These are phyloP conservation scores for Chiua virens DNA, from an alignment of 768 basidiomycete genomes.

Conservation along the genomic window DNA sequence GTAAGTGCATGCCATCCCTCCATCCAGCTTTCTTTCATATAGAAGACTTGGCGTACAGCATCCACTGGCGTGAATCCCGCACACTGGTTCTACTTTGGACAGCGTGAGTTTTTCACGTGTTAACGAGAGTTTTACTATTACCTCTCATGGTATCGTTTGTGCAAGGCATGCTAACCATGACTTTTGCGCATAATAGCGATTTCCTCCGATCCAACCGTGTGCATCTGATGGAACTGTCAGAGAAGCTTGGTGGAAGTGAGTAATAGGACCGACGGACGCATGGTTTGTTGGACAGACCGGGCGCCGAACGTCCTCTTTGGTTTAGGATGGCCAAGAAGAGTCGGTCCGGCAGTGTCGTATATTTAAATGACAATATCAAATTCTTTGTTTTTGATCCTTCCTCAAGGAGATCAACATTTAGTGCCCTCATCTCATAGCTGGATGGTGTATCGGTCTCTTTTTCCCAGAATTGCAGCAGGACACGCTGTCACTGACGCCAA, in stretches of 20 bases:
- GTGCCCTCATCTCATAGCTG: too few relatives aligned
- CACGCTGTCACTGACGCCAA: too few relatives aligned
- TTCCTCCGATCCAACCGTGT: slow-evolving; percentile 34
- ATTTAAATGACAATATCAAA: slow-evolving; percentile 6
- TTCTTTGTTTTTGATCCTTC: not conserved
- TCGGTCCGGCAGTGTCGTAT: not conserved
- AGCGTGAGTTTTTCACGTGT: slow-evolving; percentile 33
- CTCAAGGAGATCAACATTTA: too few relatives aligned
- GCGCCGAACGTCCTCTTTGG: not conserved
- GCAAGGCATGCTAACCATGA: slow-evolving; percentile 2
- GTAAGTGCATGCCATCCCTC: slow-evolving; percentile 28
- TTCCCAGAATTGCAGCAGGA: too few relatives aligned
- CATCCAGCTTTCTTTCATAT: not conserved
- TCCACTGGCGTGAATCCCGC: slow-evolving; percentile 48
- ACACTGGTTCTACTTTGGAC: slow-evolving; percentile 47
- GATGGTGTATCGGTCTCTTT: too few relatives aligned
- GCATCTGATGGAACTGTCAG: slow-evolving; percentile 15
- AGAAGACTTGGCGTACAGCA: slow-evolving; percentile 24
- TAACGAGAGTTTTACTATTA: not conserved
- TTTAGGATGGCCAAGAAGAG: not conserved
- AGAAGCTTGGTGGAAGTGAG: slow-evolving; percentile 2
- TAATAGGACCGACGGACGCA: not conserved
- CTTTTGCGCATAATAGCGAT: slow-evolving; percentile 21
- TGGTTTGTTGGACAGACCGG: slow-evolving; percentile 1
- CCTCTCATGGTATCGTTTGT: not conserved